Conservation (phyloP, 2,329 filamentous ascomycete genomes). For the Didymella pinodella region DNA sequence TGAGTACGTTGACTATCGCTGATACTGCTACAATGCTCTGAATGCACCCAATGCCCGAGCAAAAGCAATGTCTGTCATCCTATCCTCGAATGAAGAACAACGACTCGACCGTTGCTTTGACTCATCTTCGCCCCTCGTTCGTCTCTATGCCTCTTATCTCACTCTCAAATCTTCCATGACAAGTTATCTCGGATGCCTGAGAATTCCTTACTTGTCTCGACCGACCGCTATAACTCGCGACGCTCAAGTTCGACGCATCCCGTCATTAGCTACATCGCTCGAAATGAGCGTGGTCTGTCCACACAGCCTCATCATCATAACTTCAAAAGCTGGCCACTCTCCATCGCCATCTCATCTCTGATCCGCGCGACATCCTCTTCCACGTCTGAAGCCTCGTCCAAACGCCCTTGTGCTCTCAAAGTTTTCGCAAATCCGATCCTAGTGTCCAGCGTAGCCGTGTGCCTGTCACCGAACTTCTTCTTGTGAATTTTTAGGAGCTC, state of each 20-base stretch:
- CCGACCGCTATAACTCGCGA: conserved; percentile 15
- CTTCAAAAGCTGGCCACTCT: not conserved
- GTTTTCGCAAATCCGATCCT: conserved; percentile 5
- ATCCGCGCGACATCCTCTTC: not conserved
- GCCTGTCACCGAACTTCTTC: conserved; percentile 5
- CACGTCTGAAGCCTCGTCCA: conserved; percentile 13
- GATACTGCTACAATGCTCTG: no score
- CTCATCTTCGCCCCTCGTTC: conserved; percentile 29
- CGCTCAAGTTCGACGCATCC: no score
- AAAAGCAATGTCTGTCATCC: no score
- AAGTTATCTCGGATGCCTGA: conserved; percentile 34
- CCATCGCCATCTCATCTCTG: not conserved
- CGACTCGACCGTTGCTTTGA: conserved; percentile 30
- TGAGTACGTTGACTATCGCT: no score
- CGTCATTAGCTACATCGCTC: no score
- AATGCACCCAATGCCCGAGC: no score
- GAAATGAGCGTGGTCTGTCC: conserved; percentile 10
- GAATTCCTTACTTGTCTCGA: conserved; percentile 38
- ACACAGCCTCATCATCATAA: not conserved
- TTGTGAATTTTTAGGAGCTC: not conserved
- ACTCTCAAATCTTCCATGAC: conserved; percentile 45
- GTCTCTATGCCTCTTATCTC: conserved; percentile 42
- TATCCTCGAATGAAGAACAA: not conserved
- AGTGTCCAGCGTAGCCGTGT: conserved; percentile 10
- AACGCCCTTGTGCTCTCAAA: not conserved